Evolutionary conservation across 495 filamentous ascomycete genomes (phyloP).

Genomic region (Xylaria scruposa): DNA sequence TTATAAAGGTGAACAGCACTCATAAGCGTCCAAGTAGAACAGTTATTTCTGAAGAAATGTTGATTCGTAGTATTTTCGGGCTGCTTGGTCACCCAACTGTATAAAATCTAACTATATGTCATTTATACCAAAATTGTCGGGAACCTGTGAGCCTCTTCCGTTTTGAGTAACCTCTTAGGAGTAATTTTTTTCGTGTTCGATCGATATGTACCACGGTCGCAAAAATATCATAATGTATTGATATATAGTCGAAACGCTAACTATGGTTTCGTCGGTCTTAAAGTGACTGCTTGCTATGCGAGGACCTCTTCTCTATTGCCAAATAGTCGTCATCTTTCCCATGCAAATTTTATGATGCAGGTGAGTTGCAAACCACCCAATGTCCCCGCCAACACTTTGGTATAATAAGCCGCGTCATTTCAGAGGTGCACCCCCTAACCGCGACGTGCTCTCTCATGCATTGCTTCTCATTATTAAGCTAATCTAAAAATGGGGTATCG

Average conservation of each 20-base stretch:
- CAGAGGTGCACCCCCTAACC: constrained; percentile 25
- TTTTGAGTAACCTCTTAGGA: neutral
- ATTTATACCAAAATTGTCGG: neutral
- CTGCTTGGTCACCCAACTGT: no score
- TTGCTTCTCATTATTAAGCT: constrained; percentile 25
- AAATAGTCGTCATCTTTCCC: constrained; percentile 28
- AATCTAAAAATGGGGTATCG: constrained; percentile 36
- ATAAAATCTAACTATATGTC: no score
- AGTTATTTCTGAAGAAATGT: neutral
- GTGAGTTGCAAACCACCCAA: constrained; percentile 25
- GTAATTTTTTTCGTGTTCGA: neutral
- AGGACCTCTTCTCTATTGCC: constrained; percentile 23
- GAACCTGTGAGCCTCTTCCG: neutral
- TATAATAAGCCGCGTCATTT: constrained; percentile 3
- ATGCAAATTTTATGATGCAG: constrained; percentile 27
- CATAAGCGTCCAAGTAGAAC: neutral
- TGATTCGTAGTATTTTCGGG: neutral
- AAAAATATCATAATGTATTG: neutral
- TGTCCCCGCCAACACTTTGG: constrained; percentile 11
- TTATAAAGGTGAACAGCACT: no score
- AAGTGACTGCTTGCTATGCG: constrained; percentile 21
- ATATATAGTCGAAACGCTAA: constrained; percentile 27
- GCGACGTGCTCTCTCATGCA: constrained; percentile 16
- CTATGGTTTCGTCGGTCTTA: constrained; percentile 17
- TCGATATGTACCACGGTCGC: neutral